Base-by-base conservation (phyloP, 192 early-diverging fungal genomes). In the Mortierella hygrophila region DNA sequence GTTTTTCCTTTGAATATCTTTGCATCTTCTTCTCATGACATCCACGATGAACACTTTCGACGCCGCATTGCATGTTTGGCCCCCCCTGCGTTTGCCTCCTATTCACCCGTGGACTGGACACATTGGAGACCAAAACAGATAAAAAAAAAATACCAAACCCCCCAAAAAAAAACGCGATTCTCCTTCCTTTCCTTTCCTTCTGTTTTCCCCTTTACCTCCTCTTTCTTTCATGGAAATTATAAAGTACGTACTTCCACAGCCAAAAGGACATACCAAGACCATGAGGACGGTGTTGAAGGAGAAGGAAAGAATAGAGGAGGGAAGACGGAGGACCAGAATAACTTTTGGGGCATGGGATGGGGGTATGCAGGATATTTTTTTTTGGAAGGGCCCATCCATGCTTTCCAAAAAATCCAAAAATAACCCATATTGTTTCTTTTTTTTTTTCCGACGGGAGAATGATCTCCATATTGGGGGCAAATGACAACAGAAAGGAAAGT, bases 361-460 rank as follows among this genome's bases (percentile, higher is more conserved):
- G 18, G 18, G 20, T 16, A 73, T 32, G 46, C 37, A 47, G 46
- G 42, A 47, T 73, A 26, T 26, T 26, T 38, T 20, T 44, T 44
- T 44, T 38, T 20, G 3, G 3, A 21, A 52, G 18, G 4, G 4
- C 38, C 68, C 38, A 40, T 40, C 38, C 38, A 20, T 69, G 37
- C 15, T 69, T 69, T 32, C 15, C 15, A 52, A 21, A 52, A 52
- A 20, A 35, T 20, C 16, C 23, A 52, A 55, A 74, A 35, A 35
- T 74, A 49, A 32, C 7, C 10, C 15, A 7, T 21, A 46, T 47
- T 41, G 23, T 21, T 29, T 8, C 5, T 47, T 32, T 55, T 37
- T 21, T 55, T 37, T 55, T 35, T 75, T 75, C 74, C 40, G 46
- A 73, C 72, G 72, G 42, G 72, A 57, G 26, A 32, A 75, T 23